Evolutionary conservation across 2,329 filamentous ascomycete species (phyloP), one percentile per base, ranked within the genome.

Genomic region (Zymoseptoria tritici): DNA sequence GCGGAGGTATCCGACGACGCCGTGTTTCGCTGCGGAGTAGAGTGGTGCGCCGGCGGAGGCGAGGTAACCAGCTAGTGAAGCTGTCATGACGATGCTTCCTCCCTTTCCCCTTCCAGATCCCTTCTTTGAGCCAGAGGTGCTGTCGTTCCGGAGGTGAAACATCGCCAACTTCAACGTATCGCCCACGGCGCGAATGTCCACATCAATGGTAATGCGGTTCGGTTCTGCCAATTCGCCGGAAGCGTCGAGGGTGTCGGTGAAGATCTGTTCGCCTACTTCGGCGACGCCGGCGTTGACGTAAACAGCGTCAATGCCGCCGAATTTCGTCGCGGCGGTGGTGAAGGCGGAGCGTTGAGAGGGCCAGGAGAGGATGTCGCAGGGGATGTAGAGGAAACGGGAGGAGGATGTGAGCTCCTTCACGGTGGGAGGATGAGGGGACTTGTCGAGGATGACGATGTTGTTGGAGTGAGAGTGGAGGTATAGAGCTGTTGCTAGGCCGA

Each of bases 1-100:
- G 21, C 79, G 75, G 72, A 81, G 75, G 20, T 80, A 72, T n/a
- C 79, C 79, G 1, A 81, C 77, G 31, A 81, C 71, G 31, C 76
- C 79, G 65, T 81, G 79, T 61, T 81, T 81, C 9, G 79, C 79
- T 20, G 78, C 78, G 26, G 74, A 77, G 62, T 81, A 81, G 16
- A 79, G 62, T 16, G 78, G 78, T 22, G 77, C 76, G 0, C 78
- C 78, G 9, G 78, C 77, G 57, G 73, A 76, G 0, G 77, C 79
- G 6, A 81, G 67, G 68, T 81, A 80, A 0, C 79, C 79, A 1
- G 79, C 79, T 57, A 81, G 63, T 67, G 76, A 79, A 1, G 78
- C 78, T 1, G 79, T 80, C 68, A 79, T 69, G 2, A 77, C 76
- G 56, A 81, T 79, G 51, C 72, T 73, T 1, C 79, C 79, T 0